phyloP scores from a whole-genome alignment of 306 rosid species.

The Trifolium fragiferum region DNA sequence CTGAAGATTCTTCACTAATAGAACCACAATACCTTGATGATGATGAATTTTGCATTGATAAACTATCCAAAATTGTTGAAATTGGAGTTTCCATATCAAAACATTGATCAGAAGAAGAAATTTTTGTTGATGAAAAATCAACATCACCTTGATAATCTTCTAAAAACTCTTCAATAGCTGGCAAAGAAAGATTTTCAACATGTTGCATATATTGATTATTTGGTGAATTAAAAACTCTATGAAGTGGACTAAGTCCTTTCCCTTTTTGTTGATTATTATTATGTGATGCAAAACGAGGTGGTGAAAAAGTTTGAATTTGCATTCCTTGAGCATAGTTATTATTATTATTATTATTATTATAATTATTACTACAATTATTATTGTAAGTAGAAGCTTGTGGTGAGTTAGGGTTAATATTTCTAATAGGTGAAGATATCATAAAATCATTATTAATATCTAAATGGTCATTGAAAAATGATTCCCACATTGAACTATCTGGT shows the following conservation, averaged over 20 bases:
- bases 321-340: conserved; percentile 61
- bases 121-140: conserved; percentile 28
- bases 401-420: conserved; percentile 55
- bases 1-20: conserved; percentile 48
- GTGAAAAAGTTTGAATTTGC: conserved; percentile 70
- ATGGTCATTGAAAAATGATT: conserved; percentile 75
- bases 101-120: conserved; percentile 45
- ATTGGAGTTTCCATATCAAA: conserved; percentile 48
- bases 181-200: conserved; percentile 58
- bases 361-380: conserved; percentile 15
- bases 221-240: conserved; percentile 74
- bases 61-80: conserved; percentile 51
- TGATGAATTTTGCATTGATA: conserved; percentile 49
- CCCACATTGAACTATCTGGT: conserved; percentile 84
- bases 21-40: conserved; percentile 59
- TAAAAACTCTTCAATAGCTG: conserved; percentile 72
- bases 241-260: conserved; percentile 88
- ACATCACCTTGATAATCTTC: conserved; percentile 63
- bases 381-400: conserved; percentile 55
- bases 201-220: conserved; percentile 71
- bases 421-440: conserved; percentile 88
- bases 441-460: conserved; percentile 62
- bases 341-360: conserved; percentile 44
- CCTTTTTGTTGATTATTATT: conserved; percentile 51
- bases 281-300: conserved; percentile 63